Evolutionary conservation across 2,329 filamentous ascomycete species (phyloP).

Genomic region (Fusarium virguliforme): DNA sequence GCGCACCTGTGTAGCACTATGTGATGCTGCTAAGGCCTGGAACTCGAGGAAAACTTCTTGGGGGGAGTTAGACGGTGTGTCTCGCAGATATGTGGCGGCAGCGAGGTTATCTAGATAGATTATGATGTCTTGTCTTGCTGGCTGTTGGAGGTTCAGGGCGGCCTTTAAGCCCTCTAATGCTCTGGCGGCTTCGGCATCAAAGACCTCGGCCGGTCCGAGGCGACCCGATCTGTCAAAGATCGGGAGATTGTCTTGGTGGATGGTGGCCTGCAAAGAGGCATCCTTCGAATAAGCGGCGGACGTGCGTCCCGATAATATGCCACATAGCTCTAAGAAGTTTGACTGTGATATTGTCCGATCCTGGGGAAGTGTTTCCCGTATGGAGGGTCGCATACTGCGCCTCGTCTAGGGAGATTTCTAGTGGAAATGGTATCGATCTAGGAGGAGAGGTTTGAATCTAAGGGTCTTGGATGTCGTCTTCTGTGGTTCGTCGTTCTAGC

Average conservation of each 20-base stretch:
- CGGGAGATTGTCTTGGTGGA: constrained; percentile 17
- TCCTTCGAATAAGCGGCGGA: not conserved
- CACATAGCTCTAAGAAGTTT: not conserved
- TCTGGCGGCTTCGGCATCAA: constrained; percentile 32
- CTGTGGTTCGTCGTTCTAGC: not conserved
- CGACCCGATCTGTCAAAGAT: constrained; percentile 16
- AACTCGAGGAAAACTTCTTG: constrained; percentile 30
- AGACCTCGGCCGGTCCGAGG: constrained; percentile 31
- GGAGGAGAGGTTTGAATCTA: not conserved
- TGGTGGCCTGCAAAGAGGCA: not conserved
- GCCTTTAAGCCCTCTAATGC: constrained; percentile 31
- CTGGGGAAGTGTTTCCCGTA: too few species aligned
- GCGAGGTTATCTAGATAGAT: constrained; percentile 39
- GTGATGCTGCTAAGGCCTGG: constrained; percentile 14
- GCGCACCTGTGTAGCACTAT: not conserved
- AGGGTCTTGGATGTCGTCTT: not conserved
- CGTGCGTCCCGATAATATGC: not conserved
- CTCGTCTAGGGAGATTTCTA: not conserved
- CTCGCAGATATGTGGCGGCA: constrained; percentile 26
- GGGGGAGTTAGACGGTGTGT: constrained; percentile 33
- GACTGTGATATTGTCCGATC: not conserved
- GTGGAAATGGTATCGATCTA: not conserved
- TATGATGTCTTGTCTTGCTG: constrained; percentile 22
- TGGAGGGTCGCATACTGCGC: not conserved
- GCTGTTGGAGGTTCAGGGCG: not conserved